Percentiles rank a stretch among this genome's conserved stretches.
phyloP scores from a whole-genome alignment of 257 asterid species.

The Ocimum tenuiflorum region DNA sequence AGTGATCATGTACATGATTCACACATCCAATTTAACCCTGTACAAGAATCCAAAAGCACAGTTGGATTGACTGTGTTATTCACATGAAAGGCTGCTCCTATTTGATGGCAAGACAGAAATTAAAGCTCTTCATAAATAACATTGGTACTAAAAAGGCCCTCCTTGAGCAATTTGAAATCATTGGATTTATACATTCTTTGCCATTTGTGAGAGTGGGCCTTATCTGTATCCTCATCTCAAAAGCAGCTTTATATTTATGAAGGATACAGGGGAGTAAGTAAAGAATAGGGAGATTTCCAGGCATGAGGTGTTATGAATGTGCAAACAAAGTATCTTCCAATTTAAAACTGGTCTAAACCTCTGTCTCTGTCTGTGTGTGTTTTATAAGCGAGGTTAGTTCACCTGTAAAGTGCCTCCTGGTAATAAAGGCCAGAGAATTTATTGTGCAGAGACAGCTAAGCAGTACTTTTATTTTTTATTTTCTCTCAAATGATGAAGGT shows the following conservation, averaged over 20 bases:
- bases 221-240: slow-evolving; percentile 45
- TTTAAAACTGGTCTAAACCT: slow-evolving; percentile 27
- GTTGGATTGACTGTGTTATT: slow-evolving; percentile 73
- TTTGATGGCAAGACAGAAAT: slow-evolving; percentile 59
- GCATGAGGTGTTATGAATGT: slow-evolving; percentile 29
- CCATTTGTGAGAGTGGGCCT: slow-evolving; percentile 62
- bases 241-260: slow-evolving; percentile 67
- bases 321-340: slow-evolving; percentile 30
- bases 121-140: slow-evolving; percentile 44
- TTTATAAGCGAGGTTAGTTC: slow-evolving; percentile 31
- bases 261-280: slow-evolving; percentile 42
- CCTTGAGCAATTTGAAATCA: slow-evolving; percentile 48
- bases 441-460: slow-evolving; percentile 53
- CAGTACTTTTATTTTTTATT: slow-evolving; percentile 33
- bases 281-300: slow-evolving; percentile 23
- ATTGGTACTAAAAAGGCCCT: slow-evolving; percentile 32
- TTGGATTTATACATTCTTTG: slow-evolving; percentile 51
- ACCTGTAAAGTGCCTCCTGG: slow-evolving; percentile 48
- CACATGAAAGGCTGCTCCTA: slow-evolving; percentile 88
- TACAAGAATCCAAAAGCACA: slow-evolving; percentile 68
- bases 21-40: slow-evolving; percentile 32
- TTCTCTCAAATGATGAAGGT: slow-evolving; percentile 31
- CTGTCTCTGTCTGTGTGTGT: slow-evolving; percentile 8
- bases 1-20: slow-evolving; percentile 19
- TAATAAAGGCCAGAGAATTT: slow-evolving; percentile 54